Conservation (phyloP, 345 rosid genomes). For the Kernera saxatilis region DNA sequence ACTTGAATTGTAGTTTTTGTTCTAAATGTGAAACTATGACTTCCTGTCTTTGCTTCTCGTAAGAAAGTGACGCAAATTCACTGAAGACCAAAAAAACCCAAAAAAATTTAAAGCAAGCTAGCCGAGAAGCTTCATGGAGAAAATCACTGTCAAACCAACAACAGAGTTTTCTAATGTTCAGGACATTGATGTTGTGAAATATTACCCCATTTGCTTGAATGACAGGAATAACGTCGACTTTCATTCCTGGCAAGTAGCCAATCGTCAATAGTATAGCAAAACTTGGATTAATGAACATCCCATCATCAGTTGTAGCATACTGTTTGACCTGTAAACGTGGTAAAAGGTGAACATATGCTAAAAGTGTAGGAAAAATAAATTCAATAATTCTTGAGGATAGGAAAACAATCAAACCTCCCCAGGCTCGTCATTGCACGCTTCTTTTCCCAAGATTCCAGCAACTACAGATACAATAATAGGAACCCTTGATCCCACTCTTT, state of each 20-base stretch:
- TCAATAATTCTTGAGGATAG: neutral
- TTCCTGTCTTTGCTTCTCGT: neutral
- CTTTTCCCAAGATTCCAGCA: conserved; percentile 57
- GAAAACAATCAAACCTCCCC: conserved; percentile 49
- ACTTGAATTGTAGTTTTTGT: neutral
- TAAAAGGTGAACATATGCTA: neutral
- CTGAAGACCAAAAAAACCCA: neutral
- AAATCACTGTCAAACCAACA: neutral
- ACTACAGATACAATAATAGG: conserved; percentile 48
- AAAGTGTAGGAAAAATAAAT: neutral
- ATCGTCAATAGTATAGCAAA: conserved; percentile 55
- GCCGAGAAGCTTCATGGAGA: neutral
- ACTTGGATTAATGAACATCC: neutral
- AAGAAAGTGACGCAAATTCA: neutral
- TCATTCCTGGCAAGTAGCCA: conserved; percentile 77
- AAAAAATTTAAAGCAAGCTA: neutral
- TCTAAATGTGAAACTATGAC: neutral
- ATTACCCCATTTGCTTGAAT: conserved; percentile 33
- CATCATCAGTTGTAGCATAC: conserved; percentile 4
- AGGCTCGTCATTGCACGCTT: conserved; percentile 40
- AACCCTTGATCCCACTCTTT: conserved; percentile 40
- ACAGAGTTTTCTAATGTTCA: neutral
- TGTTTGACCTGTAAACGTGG: conserved; percentile 38
- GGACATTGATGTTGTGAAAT: neutral
- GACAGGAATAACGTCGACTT: conserved; percentile 64